These are phyloP conservation scores for Bretziella fagacearum DNA, from an alignment of 2,329 filamentous ascomycete genomes.

Conservation along the genomic window DNA sequence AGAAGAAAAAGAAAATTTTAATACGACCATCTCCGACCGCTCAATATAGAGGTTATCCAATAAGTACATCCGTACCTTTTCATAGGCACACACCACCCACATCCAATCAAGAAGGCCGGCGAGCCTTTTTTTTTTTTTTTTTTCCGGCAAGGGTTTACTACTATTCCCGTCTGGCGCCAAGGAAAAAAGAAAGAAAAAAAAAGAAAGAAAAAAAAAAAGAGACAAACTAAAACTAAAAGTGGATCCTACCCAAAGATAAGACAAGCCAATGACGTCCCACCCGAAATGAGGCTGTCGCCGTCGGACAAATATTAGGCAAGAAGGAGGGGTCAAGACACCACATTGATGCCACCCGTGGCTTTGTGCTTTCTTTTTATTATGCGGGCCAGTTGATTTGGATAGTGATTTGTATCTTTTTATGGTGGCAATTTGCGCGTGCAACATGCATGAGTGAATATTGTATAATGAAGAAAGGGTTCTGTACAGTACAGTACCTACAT, in stretches of 20 bases:
- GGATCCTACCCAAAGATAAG: conserved; percentile 6
- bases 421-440: not conserved
- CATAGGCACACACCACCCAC: not conserved
- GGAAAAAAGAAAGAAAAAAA: too few relatives aligned
- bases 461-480: not conserved
- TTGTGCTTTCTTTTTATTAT: not conserved
- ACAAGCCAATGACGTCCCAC: conserved; percentile 11
- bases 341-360: not conserved
- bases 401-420: not conserved
- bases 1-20: too few relatives aligned
- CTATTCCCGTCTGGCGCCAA: not conserved
- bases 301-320: not conserved
- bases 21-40: too few relatives aligned
- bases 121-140: not conserved
- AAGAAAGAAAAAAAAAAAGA: too few relatives aligned
- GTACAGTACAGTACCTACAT: too few relatives aligned
- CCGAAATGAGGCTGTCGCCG: conserved; percentile 14
- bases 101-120: too few relatives aligned
- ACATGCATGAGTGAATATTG: not conserved
- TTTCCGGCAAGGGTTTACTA: not conserved
- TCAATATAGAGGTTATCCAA: too few relatives aligned
- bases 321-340: not conserved
- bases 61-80: not conserved
- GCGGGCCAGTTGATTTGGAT: too few relatives aligned
- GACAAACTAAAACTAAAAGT: conserved; percentile 1